A percentile compares a stretch with the other conserved stretches of the same genome.
Conservation (phyloP, 495 filamentous ascomycete species). For the Talaromyces wortmannii region DNA sequence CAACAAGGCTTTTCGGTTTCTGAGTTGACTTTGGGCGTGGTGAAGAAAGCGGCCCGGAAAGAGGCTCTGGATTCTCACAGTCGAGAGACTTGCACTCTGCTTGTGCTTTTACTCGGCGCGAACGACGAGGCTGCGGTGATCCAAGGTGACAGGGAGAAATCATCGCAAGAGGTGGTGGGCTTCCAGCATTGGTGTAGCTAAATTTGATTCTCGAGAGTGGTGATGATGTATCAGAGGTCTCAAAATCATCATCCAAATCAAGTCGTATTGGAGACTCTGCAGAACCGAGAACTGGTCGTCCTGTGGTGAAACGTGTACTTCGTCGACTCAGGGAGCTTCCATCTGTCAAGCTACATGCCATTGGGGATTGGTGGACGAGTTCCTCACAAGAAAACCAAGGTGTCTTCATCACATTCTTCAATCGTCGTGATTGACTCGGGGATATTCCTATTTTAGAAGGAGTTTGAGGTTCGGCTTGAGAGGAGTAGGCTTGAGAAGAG, state of each 20-base stretch:
- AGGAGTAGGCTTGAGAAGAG: not conserved
- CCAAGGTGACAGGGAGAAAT: not conserved
- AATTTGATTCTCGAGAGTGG: not conserved
- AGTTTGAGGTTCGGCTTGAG: not conserved
- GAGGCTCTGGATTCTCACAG: no score
- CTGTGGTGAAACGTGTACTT: not conserved
- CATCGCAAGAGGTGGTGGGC: not conserved
- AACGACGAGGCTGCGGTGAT: not conserved
- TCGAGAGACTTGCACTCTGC: not conserved
- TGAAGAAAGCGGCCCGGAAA: not conserved
- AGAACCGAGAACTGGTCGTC: not conserved
- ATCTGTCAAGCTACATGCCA: not conserved
- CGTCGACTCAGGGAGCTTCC: not conserved
- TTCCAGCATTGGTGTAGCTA: conserved; percentile 1
- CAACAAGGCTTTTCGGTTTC: not conserved
- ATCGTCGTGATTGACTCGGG: not conserved
- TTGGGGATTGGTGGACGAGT: not conserved
- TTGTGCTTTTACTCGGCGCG: not conserved
- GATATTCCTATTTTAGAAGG: not conserved
- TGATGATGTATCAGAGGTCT: not conserved
- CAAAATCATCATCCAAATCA: not conserved
- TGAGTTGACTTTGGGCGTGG: not conserved
- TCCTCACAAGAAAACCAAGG: not conserved
- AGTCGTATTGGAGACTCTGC: not conserved
- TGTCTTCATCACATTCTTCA: not conserved